Percentiles rank a stretch among this genome's conserved stretches.
These are phyloP conservation scores for Talaromyces sp. DNA, from an alignment of 2,329 filamentous ascomycete genomes.

Conservation along the genomic window DNA sequence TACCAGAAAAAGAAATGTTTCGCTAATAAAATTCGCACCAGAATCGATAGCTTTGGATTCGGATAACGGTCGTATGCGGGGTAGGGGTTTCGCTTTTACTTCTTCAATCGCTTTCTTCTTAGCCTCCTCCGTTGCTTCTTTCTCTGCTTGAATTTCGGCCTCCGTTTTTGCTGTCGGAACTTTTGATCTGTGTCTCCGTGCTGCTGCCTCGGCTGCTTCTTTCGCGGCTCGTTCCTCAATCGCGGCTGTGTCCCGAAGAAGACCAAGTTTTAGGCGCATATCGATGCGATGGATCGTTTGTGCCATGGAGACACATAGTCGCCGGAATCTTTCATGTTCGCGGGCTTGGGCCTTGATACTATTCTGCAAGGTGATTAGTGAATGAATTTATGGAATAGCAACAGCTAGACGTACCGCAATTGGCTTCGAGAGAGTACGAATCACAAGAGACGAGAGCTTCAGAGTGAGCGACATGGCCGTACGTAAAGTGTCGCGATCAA, in stretches of 20 bases:
- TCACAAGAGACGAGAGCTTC: slow-evolving; percentile 62
- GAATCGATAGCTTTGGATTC: slow-evolving; percentile 67
- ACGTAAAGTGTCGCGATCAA: background rate
- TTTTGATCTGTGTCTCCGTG: slow-evolving; percentile 51
- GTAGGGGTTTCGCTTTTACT: slow-evolving; percentile 46
- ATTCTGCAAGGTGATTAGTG: slow-evolving; percentile 49
- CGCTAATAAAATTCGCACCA: slow-evolving; percentile 66
- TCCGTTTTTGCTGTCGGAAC: slow-evolving; percentile 61
- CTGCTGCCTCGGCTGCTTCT: slow-evolving; percentile 55
- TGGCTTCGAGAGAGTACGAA: slow-evolving; percentile 65
- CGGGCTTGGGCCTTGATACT: slow-evolving; percentile 65
- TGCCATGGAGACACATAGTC: slow-evolving; percentile 59
- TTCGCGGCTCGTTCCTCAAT: slow-evolving; percentile 42
- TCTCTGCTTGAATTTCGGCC: slow-evolving; percentile 56
- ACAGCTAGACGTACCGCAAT: slow-evolving; percentile 54
- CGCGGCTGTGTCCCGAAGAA: slow-evolving; percentile 59
- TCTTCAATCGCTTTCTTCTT: slow-evolving; percentile 45
- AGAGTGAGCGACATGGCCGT: slow-evolving; percentile 59
- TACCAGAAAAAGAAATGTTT: slow-evolving; percentile 64
- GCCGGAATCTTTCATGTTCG: slow-evolving; percentile 65
- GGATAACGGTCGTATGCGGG: slow-evolving; percentile 60
- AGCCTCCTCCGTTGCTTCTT: slow-evolving; percentile 27
- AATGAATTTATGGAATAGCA: background rate
- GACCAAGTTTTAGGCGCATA: slow-evolving; percentile 64
- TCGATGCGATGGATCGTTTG: slow-evolving; percentile 63